Evolutionary conservation across 169 alveolate genomes (phyloP).

Genomic region (Cryptosporidium felis): DNA sequence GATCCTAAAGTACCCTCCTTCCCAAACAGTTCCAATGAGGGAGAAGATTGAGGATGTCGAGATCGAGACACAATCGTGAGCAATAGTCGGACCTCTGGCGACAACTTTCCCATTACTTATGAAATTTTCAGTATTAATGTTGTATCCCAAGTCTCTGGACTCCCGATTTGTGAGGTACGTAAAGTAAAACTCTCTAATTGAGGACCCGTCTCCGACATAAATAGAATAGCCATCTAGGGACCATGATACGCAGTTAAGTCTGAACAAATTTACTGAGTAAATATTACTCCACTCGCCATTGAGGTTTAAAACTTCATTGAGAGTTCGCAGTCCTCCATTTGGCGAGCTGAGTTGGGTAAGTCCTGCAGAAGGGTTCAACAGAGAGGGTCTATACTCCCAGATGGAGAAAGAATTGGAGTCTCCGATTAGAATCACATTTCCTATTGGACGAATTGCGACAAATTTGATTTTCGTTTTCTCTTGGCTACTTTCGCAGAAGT

Average conservation of each 20-base stretch:
- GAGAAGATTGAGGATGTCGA: constrained; percentile 30
- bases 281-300: constrained; percentile 53
- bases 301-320: neutral
- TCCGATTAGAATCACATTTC: constrained; percentile 31
- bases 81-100: constrained; percentile 59
- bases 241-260: constrained; percentile 15
- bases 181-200: constrained; percentile 40
- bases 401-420: constrained; percentile 29
- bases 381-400: constrained; percentile 49
- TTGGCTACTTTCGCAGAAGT: neutral
- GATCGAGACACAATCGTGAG: constrained; percentile 54
- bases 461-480: neutral
- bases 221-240: constrained; percentile 38
- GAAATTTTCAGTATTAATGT: neutral
- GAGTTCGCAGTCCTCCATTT: constrained; percentile 6
- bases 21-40: constrained; percentile 59
- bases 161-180: neutral
- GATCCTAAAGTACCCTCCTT: constrained; percentile 53
- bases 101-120: constrained; percentile 41
- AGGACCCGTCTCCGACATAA: constrained; percentile 61
- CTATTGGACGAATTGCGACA: constrained; percentile 57
- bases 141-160: constrained; percentile 17
- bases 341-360: neutral
- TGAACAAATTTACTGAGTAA: constrained; percentile 16
- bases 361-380: neutral